Conservation (phyloP, 164 flowering plant species). For the Macadamia integrifolia region DNA sequence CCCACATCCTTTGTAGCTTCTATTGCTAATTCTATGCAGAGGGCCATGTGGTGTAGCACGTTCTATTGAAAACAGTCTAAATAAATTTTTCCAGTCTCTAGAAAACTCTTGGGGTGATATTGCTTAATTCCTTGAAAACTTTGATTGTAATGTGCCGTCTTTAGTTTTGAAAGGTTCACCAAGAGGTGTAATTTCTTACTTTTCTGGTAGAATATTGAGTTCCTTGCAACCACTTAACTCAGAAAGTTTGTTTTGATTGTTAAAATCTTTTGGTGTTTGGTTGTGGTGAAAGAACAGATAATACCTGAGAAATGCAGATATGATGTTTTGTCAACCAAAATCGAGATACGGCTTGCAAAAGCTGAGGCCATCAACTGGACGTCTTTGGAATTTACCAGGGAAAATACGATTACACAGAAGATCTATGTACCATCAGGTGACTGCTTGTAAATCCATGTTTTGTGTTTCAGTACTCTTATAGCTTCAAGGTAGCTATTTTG, state of each 20-base stretch:
- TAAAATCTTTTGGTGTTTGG: conserved; percentile 5
- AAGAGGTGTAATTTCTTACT: background rate
- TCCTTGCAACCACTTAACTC: background rate
- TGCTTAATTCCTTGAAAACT: no score
- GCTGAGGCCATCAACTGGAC: conserved; percentile 76
- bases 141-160: no score
- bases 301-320: conserved; percentile 65
- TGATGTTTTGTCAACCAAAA: conserved; percentile 69
- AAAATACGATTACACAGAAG: conserved; percentile 33
- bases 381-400: conserved; percentile 66
- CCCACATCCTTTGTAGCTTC: background rate
- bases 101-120: background rate
- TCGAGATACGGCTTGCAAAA: conserved; percentile 86
- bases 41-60: background rate
- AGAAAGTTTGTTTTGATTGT: background rate
- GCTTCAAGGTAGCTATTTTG: no score
- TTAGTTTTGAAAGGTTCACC: background rate
- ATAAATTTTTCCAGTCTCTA: background rate
- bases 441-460: background rate
- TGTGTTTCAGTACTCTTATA: background rate
- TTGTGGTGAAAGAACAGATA: conserved; percentile 44
- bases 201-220: background rate
- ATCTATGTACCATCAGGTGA: conserved; percentile 48
- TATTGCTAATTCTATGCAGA: background rate
- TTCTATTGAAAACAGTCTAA: background rate